Evolutionary conservation across 495 filamentous ascomycete species (phyloP).

Genomic region (Friedmanniomyces endolithicus): DNA sequence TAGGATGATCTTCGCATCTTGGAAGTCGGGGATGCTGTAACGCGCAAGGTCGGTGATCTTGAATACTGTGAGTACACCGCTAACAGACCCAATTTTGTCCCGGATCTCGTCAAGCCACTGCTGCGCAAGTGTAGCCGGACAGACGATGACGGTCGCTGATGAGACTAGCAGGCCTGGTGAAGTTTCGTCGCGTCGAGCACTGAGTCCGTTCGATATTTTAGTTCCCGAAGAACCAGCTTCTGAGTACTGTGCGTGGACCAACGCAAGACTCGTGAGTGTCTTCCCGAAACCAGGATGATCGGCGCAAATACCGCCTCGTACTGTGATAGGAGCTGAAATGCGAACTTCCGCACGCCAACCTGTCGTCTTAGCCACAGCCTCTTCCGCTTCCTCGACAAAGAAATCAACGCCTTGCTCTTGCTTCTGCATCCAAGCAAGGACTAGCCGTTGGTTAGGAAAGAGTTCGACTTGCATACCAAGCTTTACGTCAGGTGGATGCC

Average conservation of each 20-base stretch:
- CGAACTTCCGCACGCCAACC: conserved; percentile 51
- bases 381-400: conserved; percentile 54
- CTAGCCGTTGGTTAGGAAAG: conserved; percentile 46
- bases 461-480: conserved; percentile 33
- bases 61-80: conserved; percentile 34
- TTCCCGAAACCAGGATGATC: conserved; percentile 77
- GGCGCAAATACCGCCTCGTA: conserved; percentile 60
- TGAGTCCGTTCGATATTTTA: conserved; percentile 2
- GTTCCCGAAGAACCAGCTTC: no score
- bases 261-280: conserved; percentile 56
- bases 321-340: conserved; percentile 34
- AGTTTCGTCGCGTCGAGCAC: conserved; percentile 3
- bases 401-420: conserved; percentile 47
- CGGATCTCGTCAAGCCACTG: conserved; percentile 56
- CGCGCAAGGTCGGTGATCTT: conserved; percentile 26
- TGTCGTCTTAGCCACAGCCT: conserved; percentile 45
- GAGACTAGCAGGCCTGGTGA: conserved; percentile 31
- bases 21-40: conserved; percentile 31
- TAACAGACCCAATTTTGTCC: conserved; percentile 40
- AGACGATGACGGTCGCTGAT: conserved; percentile 58
- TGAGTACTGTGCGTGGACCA: conserved; percentile 42
- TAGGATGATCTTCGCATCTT: conserved; percentile 46
- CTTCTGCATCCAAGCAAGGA: conserved; percentile 52
- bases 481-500: conserved; percentile 24
- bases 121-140: conserved; percentile 46